Base-by-base conservation (phyloP, 805 yeast genomes). In the Candida adriatica region DNA sequence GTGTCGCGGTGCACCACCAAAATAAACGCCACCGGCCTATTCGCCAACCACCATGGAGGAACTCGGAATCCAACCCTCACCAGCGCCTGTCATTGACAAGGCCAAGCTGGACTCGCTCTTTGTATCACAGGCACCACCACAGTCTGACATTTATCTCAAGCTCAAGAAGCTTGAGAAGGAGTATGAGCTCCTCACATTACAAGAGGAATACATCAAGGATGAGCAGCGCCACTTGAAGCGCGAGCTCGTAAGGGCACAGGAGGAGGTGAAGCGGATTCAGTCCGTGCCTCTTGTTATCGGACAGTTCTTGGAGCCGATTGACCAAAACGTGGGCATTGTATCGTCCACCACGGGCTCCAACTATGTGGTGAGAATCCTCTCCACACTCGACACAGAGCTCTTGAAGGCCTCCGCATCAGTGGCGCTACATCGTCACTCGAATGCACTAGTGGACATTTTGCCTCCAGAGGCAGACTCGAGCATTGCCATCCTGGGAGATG, bases 401-500 rank as follows among this genome's bases (percentile, higher is more conserved):
- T 73, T 92, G 53, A 92, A 92, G 59, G 88, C 97, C 10, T 82
- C 95, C 5, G 82, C 95, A 21, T 84, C 95, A 10, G 99, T 92
- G 19, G 98, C 98, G 1, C 69, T 92, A 45, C 98, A 92, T 59
- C 94, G 98, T 57, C 97, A 94, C 63, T 90, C 97, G 9, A 94
- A 94, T 56, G 96, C 98, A 3, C 67, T 92, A 43, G 98, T 92
- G 21, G 97, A 92, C 58, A 92, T 94, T 35, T 66, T 92, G 52
- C 98, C 99, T 17, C 98, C 98, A 18, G 98, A 92, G 67, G 96
- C 97, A 1, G 99, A 92, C 54, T 87, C 96, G 2, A 79, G 92
- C 22, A 92, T 92, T 45, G 79, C 98, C 21, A 87, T 94, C 57
- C 81, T 92, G 49, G 94, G 95, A 19, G 94, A 90, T 26, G 83